A percentile compares a stretch with the other conserved stretches of the same genome.
Evolutionary conservation across 2,329 filamentous ascomycete genomes (phyloP).

Genomic region (Cryphonectria radicalis): DNA sequence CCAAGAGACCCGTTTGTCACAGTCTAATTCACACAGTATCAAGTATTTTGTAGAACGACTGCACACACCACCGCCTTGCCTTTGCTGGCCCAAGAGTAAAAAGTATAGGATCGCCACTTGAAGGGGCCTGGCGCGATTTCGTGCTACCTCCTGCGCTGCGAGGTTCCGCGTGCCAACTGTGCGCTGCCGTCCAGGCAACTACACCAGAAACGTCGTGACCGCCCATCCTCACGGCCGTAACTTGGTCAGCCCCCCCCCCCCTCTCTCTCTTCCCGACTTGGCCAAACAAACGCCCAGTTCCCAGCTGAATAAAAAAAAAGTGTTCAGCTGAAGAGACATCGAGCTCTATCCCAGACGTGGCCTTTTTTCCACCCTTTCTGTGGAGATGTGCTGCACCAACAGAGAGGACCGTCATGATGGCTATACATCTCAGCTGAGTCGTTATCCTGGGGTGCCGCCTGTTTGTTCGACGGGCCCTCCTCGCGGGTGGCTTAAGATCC

Average conservation of each 20-base stretch:
- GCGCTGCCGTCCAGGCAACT: slow-evolving; percentile 8
- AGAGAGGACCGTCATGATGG: not conserved
- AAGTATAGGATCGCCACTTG: not conserved
- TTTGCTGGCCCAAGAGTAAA: not conserved
- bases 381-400: not conserved
- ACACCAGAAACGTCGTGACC: slow-evolving; percentile 5
- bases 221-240: slow-evolving; percentile 24
- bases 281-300: not conserved
- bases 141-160: slow-evolving; percentile 19
- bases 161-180: slow-evolving; percentile 9
- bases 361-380: not conserved
- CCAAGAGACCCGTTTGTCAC: not conserved
- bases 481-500: not conserved
- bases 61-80: not conserved
- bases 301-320: not conserved
- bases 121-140: not conserved
- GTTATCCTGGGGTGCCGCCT: not conserved
- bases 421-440: not conserved
- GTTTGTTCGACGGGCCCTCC: not conserved
- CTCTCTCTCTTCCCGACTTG: not conserved
- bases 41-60: not conserved
- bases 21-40: not conserved
- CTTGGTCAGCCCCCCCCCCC: not conserved
- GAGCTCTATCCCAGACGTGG: not conserved
- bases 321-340: not conserved